phyloP scores from a whole-genome alignment of 257 asterid species.

The Petrea volubilis region DNA sequence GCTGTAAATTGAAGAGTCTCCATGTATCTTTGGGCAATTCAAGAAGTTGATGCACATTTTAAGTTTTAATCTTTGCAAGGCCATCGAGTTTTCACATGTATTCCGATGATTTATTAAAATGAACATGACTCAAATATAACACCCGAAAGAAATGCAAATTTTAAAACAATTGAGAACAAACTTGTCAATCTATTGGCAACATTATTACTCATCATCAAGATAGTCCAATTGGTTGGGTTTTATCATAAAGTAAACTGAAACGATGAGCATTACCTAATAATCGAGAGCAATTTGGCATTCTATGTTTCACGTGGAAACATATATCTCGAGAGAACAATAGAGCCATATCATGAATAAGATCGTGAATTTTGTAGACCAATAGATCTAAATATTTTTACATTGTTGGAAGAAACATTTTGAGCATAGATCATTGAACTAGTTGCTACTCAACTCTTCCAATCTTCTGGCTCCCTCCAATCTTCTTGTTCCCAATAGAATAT shows the following conservation, averaged over 20 bases:
- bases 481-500: no score
- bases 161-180: background rate
- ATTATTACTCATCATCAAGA: conserved; percentile 9
- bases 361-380: conserved; percentile 20
- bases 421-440: conserved; percentile 13
- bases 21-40: conserved; percentile 17
- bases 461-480: no score
- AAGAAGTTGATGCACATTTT: conserved; percentile 15
- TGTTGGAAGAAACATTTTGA: conserved; percentile 22
- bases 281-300: background rate
- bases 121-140: conserved; percentile 16
- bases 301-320: conserved; percentile 12
- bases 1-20: conserved; percentile 26
- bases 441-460: conserved; percentile 10
- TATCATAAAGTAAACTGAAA: conserved; percentile 20
- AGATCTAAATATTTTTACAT: background rate
- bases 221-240: background rate
- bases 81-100: no score
- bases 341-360: conserved; percentile 21
- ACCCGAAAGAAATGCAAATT: conserved; percentile 16
- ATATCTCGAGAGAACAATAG: conserved; percentile 16
- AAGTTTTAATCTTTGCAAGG: conserved; percentile 28
- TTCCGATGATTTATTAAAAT: background rate
- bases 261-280: conserved; percentile 27
- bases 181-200: no score